Conservation (phyloP, 805 yeast species). For the Metschnikowia cerradonensis region DNA sequence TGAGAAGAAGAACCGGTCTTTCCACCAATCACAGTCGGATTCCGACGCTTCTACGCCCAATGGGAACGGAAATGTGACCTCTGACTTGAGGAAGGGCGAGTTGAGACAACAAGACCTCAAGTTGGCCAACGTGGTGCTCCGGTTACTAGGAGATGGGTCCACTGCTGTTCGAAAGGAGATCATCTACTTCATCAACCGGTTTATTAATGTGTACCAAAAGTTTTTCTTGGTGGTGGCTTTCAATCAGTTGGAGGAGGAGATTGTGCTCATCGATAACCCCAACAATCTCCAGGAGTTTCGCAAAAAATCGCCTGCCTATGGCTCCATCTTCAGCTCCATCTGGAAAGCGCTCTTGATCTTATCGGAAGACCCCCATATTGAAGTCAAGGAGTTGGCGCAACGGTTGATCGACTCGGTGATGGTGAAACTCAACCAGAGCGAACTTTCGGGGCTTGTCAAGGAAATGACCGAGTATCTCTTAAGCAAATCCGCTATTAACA, state of each 20-base stretch:
- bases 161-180: conserved; percentile 85
- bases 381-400: conserved; percentile 69
- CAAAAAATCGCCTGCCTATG: conserved; percentile 74
- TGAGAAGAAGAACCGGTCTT: conserved; percentile 1
- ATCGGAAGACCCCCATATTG: conserved; percentile 84
- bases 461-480: conserved; percentile 64
- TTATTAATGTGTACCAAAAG: conserved; percentile 63
- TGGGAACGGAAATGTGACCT: conserved; percentile 12
- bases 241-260: conserved; percentile 77
- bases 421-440: conserved; percentile 58
- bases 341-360: conserved; percentile 83
- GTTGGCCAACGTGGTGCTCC: conserved; percentile 63
- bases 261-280: conserved; percentile 60
- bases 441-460: conserved; percentile 57
- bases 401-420: conserved; percentile 71
- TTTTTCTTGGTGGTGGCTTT: conserved; percentile 86
- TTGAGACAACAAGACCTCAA: conserved; percentile 64
- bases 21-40: conserved; percentile 3
- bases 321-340: conserved; percentile 76
- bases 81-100: conserved; percentile 41
- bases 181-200: conserved; percentile 68
- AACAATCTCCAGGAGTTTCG: conserved; percentile 59
- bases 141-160: conserved; percentile 80
- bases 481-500: conserved; percentile 44
- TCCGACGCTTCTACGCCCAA: conserved; percentile 9